Evolutionary conservation across 164 flowering plant species (phyloP).

Genomic region (Stephania yunnanensis): DNA sequence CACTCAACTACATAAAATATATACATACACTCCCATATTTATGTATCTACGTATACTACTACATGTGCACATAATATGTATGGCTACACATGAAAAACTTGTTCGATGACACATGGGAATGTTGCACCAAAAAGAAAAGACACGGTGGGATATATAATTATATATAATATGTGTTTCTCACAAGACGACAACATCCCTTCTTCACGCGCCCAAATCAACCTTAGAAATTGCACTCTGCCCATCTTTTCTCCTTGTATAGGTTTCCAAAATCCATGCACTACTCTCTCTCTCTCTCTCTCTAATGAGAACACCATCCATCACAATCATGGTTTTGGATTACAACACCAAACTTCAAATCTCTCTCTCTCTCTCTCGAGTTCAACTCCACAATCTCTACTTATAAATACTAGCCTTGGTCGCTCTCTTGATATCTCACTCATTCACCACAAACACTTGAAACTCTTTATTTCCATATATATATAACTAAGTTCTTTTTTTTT

Average conservation of each 20-base stretch:
- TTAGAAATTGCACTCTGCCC: conserved; percentile 23
- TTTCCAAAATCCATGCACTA: conserved; percentile 47
- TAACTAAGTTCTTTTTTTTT: background rate
- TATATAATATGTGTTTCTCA: background rate
- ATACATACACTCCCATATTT: background rate
- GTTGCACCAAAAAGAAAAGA: conserved; percentile 1
- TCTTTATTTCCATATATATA: background rate
- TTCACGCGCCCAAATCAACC: conserved; percentile 53
- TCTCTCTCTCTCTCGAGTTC: conserved; percentile 30
- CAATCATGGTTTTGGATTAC: conserved; percentile 8
- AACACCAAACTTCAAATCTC: conserved; percentile 16
- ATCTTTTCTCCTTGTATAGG: conserved; percentile 8
- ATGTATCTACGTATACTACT: too few species aligned
- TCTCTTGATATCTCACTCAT: background rate
- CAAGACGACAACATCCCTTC: background rate
- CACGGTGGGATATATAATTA: background rate
- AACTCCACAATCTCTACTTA: background rate
- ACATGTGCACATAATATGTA: too few species aligned
- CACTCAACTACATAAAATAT: background rate
- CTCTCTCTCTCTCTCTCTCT: conserved; percentile 12
- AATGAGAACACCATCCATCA: conserved; percentile 3
- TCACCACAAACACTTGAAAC: conserved; percentile 1
- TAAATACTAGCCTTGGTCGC: background rate
- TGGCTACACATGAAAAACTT: background rate
- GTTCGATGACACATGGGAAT: background rate